Base-by-base conservation (phyloP, 768 basidiomycete genomes). In the Solioccasus polychromus region DNA sequence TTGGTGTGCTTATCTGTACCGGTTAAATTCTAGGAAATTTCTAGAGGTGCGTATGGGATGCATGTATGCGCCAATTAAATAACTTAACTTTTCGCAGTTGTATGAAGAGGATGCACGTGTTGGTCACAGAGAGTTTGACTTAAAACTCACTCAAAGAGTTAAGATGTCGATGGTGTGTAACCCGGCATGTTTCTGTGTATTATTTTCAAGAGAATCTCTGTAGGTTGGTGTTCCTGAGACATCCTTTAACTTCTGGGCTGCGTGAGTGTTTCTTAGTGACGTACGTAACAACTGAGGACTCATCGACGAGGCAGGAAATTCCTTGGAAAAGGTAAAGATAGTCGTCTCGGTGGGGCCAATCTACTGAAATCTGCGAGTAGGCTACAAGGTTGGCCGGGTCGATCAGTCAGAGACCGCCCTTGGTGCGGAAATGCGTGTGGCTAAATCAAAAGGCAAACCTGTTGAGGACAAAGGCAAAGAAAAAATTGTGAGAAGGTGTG, bases 391-490 rank as follows among this genome's bases (percentile, higher is more conserved):
- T 42, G 96, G 96, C 7, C 84, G 90, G 11, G 96, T 99, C 15
- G 95, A 97, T 60, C 96, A 99, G 66, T 82, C 86, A 1, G 96
- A 99, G 70, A 99, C 96, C 0, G 93, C 93, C 0, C 83, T 99
- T 10, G 96, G 95, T 19, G 92, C 91, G 18, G 95, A 98, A 66
- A 95, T 98, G 89, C 85, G 95, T 23, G 66, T 88, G 48, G 89
- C 90, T 18, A 87, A 87, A 55, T 68, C 68, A 14, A 74, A 70
- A 51, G 68, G 67, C 39, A 76, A 69, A 64, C 9, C 71, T 61
- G 31, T 57, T 52, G 63, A 58, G 0, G 82, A 82, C 37, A 82
- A 78, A 53, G 71, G 70, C 31, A 82, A 80, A 51, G 89, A 89
- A 6, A 90, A 95, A 71, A 97, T 98, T 40, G 96, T 98, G 32